These are phyloP conservation scores for Backusella psychrophila DNA, from an alignment of 192 early-diverging fungal genomes.

Conservation along the genomic window DNA sequence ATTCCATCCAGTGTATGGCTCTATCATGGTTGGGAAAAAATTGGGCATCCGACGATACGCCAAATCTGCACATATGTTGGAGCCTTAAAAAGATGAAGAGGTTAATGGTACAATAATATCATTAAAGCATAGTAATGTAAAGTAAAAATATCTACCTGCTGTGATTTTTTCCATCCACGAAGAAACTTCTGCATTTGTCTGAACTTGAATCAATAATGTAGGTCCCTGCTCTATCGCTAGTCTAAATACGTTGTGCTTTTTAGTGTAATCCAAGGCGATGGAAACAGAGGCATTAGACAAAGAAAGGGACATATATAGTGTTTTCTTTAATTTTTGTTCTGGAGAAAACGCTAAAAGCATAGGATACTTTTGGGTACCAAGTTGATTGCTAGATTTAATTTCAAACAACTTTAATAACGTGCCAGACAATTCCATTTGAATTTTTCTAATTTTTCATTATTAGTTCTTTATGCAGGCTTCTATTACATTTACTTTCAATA, in stretches of 20 bases:
- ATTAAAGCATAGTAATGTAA: neutral
- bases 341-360: neutral
- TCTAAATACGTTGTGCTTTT: conserved; percentile 9
- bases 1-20: neutral
- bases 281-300: conserved; percentile 3
- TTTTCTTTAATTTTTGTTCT: neutral
- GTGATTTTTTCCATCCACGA: conserved; percentile 23
- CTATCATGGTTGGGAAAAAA: neutral
- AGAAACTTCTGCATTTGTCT: neutral
- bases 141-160: conserved; percentile 7
- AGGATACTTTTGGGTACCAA: neutral
- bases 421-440: conserved; percentile 21
- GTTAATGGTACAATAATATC: neutral
- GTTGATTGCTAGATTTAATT: neutral
- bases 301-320: neutral
- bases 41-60: neutral
- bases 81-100: neutral
- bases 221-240: conserved; percentile 7
- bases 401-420: conserved; percentile 16
- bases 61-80: conserved; percentile 1
- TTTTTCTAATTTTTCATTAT: neutral
- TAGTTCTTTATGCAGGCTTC: neutral
- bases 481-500: neutral
- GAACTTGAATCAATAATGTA: conserved; percentile 11
- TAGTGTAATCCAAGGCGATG: conserved; percentile 16